Percentiles rank a stretch among this genome's conserved stretches.
Evolutionary conservation across 805 yeast genomes (phyloP).

Genomic region (Candida morakotiae): DNA sequence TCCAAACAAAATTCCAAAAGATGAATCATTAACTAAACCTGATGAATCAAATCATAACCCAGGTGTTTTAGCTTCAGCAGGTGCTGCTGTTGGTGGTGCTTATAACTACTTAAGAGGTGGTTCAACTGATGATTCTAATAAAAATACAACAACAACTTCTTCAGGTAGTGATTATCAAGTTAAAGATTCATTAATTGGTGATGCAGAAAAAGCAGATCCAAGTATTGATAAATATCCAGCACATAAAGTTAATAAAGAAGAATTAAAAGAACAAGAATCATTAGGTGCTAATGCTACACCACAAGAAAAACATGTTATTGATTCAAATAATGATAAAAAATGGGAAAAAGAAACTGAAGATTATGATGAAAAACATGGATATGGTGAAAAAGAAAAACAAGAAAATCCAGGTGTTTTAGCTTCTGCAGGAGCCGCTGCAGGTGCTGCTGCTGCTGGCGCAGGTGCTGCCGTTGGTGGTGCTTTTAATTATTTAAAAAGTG

Average conservation of each 20-base stretch:
- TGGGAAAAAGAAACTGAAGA: slow-evolving; percentile 19
- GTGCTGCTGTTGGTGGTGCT: slow-evolving; percentile 5
- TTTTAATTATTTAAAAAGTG: not conserved
- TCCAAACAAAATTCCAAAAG: slow-evolving; percentile 8
- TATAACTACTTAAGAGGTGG: not conserved
- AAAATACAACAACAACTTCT: not conserved
- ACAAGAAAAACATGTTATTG: slow-evolving; percentile 5
- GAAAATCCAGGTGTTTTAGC: slow-evolving; percentile 3
- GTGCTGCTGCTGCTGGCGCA: not conserved
- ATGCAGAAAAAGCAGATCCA: slow-evolving; percentile 7
- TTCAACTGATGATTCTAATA: not conserved
- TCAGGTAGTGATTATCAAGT: not conserved
- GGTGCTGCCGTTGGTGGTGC: slow-evolving; percentile 4
- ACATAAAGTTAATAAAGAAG: slow-evolving; percentile 2
- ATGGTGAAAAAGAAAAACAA: not conserved
- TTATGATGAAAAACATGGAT: slow-evolving; percentile 24
- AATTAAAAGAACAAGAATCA: slow-evolving; percentile 1
- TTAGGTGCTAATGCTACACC: slow-evolving; percentile 3
- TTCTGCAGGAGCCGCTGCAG: not conserved
- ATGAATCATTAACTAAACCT: slow-evolving; percentile 3
- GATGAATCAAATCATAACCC: not conserved
- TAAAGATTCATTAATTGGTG: slow-evolving; percentile 5
- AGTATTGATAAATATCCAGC: slow-evolving; percentile 3
- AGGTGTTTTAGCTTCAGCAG: slow-evolving; percentile 5
- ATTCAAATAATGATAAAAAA: slow-evolving; percentile 7